Base-by-base conservation (phyloP, 352 stramenopile genomes). In the Phytopythium montanum region DNA sequence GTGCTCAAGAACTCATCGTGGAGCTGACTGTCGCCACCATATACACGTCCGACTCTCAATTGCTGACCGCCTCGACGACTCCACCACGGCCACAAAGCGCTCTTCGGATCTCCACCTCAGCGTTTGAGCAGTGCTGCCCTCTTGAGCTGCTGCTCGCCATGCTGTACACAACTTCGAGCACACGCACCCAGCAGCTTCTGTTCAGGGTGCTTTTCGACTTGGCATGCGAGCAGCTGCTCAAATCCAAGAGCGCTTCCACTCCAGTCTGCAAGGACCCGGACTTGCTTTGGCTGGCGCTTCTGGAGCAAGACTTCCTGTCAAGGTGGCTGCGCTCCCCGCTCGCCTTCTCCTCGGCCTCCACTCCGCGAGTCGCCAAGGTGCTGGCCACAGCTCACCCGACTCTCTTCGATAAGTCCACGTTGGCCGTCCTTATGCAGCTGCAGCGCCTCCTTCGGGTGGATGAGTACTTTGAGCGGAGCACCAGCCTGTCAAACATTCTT, bases 381-480 rank as follows among this genome's bases (percentile, higher is more conserved):
- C 50, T 85, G 12, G 45, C 65, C 1, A 41, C 56, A 12, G 58
- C 39, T 16, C 65, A 64, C 33, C 49, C 64, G 6, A 18, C 66
- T 2, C 57, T 84, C 0, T 65, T 67, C 2, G 72, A 83, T 38
- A 83, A 73, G 41, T 66, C 75, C 0, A 57, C 80, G 13, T 68
- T 68, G 18, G 62, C 59, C 1, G 68, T 85, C 31, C 62, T 83
- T 2, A 64, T 66, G n/a, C 69, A 76, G 33, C 64, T 85, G 19
- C 70, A 69, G 3, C n/a, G 66, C 36, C 16, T 79, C 23, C 59
- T 70, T 29, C 74, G 77, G 26, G 52, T 85, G 7, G 70, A 83
- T 16, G 73, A 76, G 19, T 85, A 79, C 59, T 84, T 85, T 48
- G 49, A 51, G 5, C 66, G 69, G 29, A 85, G 78, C 55, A 45